Evolutionary conservation across 2,329 filamentous ascomycete genomes (phyloP), one percentile per base, ranked within the genome.

Genomic region (Trichoderma koningiopsis): DNA sequence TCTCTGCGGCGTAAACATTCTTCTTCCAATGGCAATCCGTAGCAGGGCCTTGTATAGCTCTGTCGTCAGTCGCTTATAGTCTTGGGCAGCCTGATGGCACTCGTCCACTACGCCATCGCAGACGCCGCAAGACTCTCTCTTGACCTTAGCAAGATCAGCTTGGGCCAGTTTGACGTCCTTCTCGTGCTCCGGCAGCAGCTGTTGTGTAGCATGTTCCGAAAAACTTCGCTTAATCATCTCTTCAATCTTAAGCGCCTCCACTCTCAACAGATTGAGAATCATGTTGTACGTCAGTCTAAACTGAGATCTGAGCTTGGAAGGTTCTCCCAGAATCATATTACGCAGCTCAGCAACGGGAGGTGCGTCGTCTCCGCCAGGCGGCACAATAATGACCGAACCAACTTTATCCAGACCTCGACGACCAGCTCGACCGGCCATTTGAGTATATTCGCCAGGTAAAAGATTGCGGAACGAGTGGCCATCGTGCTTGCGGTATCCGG

Each of bases 161-260:
- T 99, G 94, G 0, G 94, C 96, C 2, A 97, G 74, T 78, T 95
- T 94, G 71, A 99, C 93, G 69, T 94, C 92, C 80, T 97, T 97
- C 80, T 99, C 94, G 75, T 98, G 95, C 79, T 98, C 94, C 0
- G 96, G 96, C 1, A 98, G 84, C 14, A 98, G 82, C 71, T 96
- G 94, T 77, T 99, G 96, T 0, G 95, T 98, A 29, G 95, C 95
- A 80, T 99, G 96, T 79, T 99, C 96, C 64, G 95, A 97, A 84
- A 99, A 99, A 79, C 94, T 97, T 73, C 96, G 91, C 86, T 99
- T 99, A 84, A 99, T 99, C 96, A 99, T 99, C 81, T 99, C 96
- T 79, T 99, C 96, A 74, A 99, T 98, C 83, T 97, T 98, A 73
- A 99, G 82, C 2, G 96, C 96, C 79, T 99, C 96, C 2, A 99